These are phyloP conservation scores for Nicotiana tabacum DNA, from an alignment of 257 asterid genomes.

Conservation along the genomic window DNA sequence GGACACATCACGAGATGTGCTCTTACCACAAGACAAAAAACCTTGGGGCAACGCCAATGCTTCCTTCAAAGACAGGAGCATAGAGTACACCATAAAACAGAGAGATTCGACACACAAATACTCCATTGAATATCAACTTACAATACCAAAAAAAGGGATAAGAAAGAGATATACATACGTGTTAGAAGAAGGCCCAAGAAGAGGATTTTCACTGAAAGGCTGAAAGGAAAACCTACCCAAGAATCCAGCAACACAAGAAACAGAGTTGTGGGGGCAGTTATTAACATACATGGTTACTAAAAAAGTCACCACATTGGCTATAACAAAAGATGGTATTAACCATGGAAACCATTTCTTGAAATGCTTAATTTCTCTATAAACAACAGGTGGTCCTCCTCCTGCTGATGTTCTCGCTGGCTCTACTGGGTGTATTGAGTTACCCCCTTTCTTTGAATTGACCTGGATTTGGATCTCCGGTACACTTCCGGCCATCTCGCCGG, in stretches of 20 bases:
- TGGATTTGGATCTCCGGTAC: conserved; percentile 32
- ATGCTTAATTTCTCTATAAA: conserved; percentile 59
- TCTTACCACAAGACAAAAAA: too few relatives aligned
- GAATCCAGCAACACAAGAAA: conserved; percentile 52
- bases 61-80: not conserved
- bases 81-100: not conserved
- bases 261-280: conserved; percentile 64
- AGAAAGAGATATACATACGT: conserved; percentile 43
- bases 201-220: conserved; percentile 83
- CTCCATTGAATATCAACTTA: not conserved
- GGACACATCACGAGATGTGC: too few relatives aligned
- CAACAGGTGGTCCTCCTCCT: conserved; percentile 13
- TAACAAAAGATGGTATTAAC: conserved; percentile 66
- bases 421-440: conserved; percentile 62
- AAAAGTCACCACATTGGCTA: conserved; percentile 55
- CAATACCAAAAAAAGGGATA: not conserved
- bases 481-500: conserved; percentile 35
- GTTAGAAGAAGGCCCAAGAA: conserved; percentile 85
- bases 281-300: conserved; percentile 65
- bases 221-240: conserved; percentile 84
- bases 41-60: not conserved
- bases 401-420: conserved; percentile 29
- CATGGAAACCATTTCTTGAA: conserved; percentile 72
- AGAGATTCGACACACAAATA: not conserved
- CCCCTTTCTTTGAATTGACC: conserved; percentile 47